Conservation (phyloP, 352 stramenopile genomes). For the Phytopythium oedochilum region DNA sequence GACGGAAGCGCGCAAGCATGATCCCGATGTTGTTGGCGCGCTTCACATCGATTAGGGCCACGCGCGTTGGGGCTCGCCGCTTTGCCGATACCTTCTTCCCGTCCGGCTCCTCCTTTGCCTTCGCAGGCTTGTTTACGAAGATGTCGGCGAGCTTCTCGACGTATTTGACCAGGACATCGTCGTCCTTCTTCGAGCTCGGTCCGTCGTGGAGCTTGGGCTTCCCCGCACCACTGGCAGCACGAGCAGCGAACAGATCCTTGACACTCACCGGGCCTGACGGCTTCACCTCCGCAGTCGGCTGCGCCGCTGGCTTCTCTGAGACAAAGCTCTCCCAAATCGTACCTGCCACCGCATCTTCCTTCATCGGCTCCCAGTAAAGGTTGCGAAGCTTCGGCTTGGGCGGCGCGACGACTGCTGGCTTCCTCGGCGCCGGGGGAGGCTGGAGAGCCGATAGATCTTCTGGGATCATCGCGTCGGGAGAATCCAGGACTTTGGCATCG, state of each 20-base stretch:
- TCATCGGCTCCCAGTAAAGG: slow-evolving; percentile 79
- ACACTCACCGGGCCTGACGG: slow-evolving; percentile 20
- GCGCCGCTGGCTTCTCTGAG: slow-evolving; percentile 24
- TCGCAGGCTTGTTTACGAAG: slow-evolving; percentile 78
- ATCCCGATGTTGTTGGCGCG: slow-evolving; percentile 86
- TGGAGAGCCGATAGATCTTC: slow-evolving; percentile 24
- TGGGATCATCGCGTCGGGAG: slow-evolving; percentile 62
- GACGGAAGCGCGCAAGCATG: slow-evolving; percentile 79
- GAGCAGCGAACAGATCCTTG: slow-evolving; percentile 32
- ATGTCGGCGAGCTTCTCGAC: slow-evolving; percentile 63
- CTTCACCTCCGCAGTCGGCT: slow-evolving; percentile 5
- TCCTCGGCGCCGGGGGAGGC: slow-evolving; percentile 14
- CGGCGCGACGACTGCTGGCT: slow-evolving; percentile 32
- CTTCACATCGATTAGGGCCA: slow-evolving; percentile 81
- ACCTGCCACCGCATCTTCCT: slow-evolving; percentile 42
- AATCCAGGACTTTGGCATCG: slow-evolving; percentile 40
- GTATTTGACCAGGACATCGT: slow-evolving; percentile 59
- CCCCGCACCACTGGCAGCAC: neutral
- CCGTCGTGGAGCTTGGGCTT: slow-evolving; percentile 11
- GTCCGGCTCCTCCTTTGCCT: slow-evolving; percentile 39
- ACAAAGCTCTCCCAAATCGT: slow-evolving; percentile 79
- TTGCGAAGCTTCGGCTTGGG: slow-evolving; percentile 81
- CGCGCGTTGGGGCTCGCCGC: slow-evolving; percentile 56
- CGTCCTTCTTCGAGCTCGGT: slow-evolving; percentile 26
- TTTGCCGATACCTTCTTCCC: slow-evolving; percentile 48